Evolutionary conservation across 1,139 yeast genomes (phyloP).

Genomic region (Saccharomyces hybrid): DNA sequence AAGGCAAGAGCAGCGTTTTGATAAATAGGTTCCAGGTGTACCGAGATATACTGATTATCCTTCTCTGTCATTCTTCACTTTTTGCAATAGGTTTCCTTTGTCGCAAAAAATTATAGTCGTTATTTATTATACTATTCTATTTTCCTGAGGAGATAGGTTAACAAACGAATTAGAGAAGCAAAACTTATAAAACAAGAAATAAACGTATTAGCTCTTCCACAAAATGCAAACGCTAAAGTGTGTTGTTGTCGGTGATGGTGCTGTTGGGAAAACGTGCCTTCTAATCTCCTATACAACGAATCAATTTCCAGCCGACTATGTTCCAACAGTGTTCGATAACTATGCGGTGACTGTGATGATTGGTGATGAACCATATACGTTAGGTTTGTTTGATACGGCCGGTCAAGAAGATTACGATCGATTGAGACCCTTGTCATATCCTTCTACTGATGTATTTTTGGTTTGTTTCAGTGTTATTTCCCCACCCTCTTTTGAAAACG

Average conservation of each 20-base stretch:
- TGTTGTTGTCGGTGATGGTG: constrained; percentile 97
- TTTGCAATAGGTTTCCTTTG: not conserved
- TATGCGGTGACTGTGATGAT: constrained; percentile 96
- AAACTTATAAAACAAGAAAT: not conserved
- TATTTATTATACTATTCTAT: not conserved
- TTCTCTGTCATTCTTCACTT: not conserved
- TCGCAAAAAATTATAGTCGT: not conserved
- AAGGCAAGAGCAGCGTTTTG: not conserved
- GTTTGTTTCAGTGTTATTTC: constrained; percentile 91
- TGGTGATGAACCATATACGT: constrained; percentile 93
- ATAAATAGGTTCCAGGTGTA: not conserved
- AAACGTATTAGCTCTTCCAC: not conserved
- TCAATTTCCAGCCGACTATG: constrained; percentile 79
- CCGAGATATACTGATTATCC: not conserved
- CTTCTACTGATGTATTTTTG: constrained; percentile 89
- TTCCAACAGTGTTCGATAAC: constrained; percentile 86
- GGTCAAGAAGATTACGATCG: constrained; percentile 98
- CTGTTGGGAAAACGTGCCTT: constrained; percentile 87
- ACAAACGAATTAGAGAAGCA: not conserved
- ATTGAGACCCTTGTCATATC: constrained; percentile 87
- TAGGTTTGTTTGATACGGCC: constrained; percentile 93
- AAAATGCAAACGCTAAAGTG: constrained; percentile 80
- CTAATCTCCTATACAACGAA: constrained; percentile 81
- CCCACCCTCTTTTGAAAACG: constrained; percentile 93
- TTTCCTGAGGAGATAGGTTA: not conserved